Evolutionary conservation across 1,284 basidiomycete species (phyloP), one percentile per base, ranked within the genome.

Genomic region (Volvariella volvacea): DNA sequence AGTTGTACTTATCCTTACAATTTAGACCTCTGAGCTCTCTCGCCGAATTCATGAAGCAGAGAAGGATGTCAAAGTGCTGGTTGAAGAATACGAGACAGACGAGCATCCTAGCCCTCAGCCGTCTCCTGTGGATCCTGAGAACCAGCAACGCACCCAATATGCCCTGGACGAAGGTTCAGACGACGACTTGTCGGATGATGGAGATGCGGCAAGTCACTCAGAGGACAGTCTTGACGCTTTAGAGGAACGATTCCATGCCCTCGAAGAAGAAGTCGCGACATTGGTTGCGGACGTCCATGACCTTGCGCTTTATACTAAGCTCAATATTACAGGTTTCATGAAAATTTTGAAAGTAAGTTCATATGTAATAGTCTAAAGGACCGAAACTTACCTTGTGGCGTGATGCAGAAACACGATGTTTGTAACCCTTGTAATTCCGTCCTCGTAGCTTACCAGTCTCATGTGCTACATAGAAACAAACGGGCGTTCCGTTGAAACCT

Each of bases 271-370:
- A 59, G 90, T 99, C 20, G 94, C 95, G 0, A 88, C 83, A 39
- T 80, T 99, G 45, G 95, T 99, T 20, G 95, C 96, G 2, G 96
- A 99, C 58, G 95, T 99, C 6, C 96, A 99, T 61, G 96, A 99
- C 65, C 76, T 99, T 21, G 94, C 95, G 9, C 69, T 95, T 44
- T 95, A 93, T 64, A 88, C 89, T 3, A 98, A 98, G 66, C 78
- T 98, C 52, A 97, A 97, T 64, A 92, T 91, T 61, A 95, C 96
- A 1, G 96, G 96, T 7, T 99, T 99, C 66, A 89, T 97, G 76
- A 99, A 99, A 71, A 99, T 99, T 52, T 76, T 98, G 52, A 99
- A 99, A 78, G 85, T 83, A 42, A 12, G 54, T 50, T n/a, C n/a
- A n/a, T n/a, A n/a, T n/a, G n/a, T 14, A 28, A 31, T 15, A 14